Conservation (phyloP, 2,329 filamentous ascomycete species). For the Teratosphaeria gauchensis region DNA sequence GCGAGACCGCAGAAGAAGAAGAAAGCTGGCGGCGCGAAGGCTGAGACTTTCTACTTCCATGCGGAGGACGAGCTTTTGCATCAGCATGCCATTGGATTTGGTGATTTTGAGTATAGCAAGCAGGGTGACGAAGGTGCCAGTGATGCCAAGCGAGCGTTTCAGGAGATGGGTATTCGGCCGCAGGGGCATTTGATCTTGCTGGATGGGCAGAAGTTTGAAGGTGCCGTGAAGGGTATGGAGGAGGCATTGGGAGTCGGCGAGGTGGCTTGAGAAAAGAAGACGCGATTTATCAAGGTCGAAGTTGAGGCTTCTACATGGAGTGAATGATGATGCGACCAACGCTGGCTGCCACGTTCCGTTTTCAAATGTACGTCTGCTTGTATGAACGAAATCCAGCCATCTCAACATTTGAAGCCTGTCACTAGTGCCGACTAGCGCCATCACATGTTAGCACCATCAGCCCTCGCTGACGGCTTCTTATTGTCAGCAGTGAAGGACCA, state of each 20-base stretch:
- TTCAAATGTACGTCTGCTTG: too few species aligned
- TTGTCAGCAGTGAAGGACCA: background rate
- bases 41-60: constrained; percentile 79
- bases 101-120: constrained; percentile 68
- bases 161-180: constrained; percentile 80
- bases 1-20: constrained; percentile 55
- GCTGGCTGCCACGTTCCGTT: too few species aligned
- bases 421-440: background rate
- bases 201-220: constrained; percentile 66
- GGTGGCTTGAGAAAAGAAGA: background rate
- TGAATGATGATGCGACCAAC: too few species aligned
- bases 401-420: too few species aligned
- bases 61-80: constrained; percentile 88
- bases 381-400: too few species aligned
- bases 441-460: background rate
- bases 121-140: constrained; percentile 66
- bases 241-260: constrained; percentile 53
- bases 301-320: too few species aligned
- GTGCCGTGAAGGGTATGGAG: constrained; percentile 63
- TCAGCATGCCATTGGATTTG: constrained; percentile 60
- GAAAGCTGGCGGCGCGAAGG: constrained; percentile 32
- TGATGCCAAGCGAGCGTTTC: constrained; percentile 89
- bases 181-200: constrained; percentile 80
- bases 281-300: background rate
- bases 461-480: background rate